Evolutionary conservation across 202 grass and related monocot species (phyloP), one percentile per base, ranked within the genome.

Genomic region (Hordeum pubiflorum): DNA sequence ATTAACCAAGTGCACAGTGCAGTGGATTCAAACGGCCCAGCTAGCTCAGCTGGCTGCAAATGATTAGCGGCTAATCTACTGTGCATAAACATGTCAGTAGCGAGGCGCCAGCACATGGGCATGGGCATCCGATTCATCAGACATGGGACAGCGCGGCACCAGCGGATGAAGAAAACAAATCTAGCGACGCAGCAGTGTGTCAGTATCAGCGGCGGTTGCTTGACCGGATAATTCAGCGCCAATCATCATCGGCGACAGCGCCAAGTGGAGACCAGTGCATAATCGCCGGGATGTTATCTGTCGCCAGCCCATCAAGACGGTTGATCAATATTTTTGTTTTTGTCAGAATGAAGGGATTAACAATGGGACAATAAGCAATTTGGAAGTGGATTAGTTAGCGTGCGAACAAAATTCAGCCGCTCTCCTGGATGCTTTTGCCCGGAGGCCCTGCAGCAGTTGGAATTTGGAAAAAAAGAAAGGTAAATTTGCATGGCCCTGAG

Each of bases 161-260:
- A 67, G 36, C 12, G 33, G 69, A 3, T 4, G 31, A 5, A 6
- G 41, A 32, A 32, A 15, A 40, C 6, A 17, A 14, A 8, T 26
- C n/a, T 13, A 26, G 21, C 7, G 22, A 52, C 34, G 71, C 18
- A 10, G 12, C 3, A 21, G 66, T 58, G 23, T 29, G 40, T 71
- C 68, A 71, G 68, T 71, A 1, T 71, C 68, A 3, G 40, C 4
- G 46, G 40, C 39, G 3, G 39, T 23, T 22, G 39, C 37, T 55
- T 55, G 52, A 36, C 55, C n/a, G 39, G 5, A 37, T 39, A 60
- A 41, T 41, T 80, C 17, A 76, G 10, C n/a, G 60, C 62, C 71
- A 58, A 73, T 73, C 18, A 74, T 83, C 65, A 74, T 83, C 65
- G n/a, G 22, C 6, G 85, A 72, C 63, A 20, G 63, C 5, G 34